These are phyloP conservation scores for Cryphonectria naterciae DNA, from an alignment of 2,329 filamentous ascomycete species.

Conservation along the genomic window DNA sequence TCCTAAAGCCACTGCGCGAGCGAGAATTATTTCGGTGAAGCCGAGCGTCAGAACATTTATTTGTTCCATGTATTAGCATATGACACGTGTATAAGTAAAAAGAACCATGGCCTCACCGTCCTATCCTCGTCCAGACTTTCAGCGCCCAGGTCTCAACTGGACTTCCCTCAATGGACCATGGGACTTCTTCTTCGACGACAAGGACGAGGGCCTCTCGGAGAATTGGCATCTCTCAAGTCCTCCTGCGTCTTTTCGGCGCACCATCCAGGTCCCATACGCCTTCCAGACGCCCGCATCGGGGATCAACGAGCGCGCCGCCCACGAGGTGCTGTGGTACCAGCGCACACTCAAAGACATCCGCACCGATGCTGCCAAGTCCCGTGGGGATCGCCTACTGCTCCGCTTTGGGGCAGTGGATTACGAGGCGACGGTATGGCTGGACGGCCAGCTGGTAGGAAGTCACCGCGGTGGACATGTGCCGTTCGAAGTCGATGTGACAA, in stretches of 20 bases:
- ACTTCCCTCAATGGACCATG: slow-evolving; percentile 64
- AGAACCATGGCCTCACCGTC: slow-evolving; percentile 16
- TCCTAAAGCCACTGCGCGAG: not conserved
- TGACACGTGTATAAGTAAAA: too few relatives aligned
- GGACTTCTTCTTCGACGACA: slow-evolving; percentile 69
- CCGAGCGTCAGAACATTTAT: not conserved
- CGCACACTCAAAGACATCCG: slow-evolving; percentile 55
- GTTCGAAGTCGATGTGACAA: slow-evolving; percentile 61
- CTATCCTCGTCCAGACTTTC: slow-evolving; percentile 70
- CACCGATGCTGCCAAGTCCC: slow-evolving; percentile 43
- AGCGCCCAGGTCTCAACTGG: slow-evolving; percentile 60
- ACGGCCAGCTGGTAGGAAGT: slow-evolving; percentile 55
- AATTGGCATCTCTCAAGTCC: slow-evolving; percentile 59
- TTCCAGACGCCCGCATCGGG: slow-evolving; percentile 68
- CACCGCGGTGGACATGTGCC: slow-evolving; percentile 65
- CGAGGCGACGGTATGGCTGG: slow-evolving; percentile 60
- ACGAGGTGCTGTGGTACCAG: slow-evolving; percentile 72
- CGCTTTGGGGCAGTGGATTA: slow-evolving; percentile 68
- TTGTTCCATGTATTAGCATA: not conserved
- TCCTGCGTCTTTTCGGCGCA: slow-evolving; percentile 51
- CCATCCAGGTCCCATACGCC: slow-evolving; percentile 66
- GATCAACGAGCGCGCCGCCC: slow-evolving; percentile 63
- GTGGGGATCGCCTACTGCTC: slow-evolving; percentile 50
- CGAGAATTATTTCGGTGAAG: not conserved
- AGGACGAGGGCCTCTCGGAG: slow-evolving; percentile 57